phyloP scores from a whole-genome alignment of 169 alveolate species.

The Besnoitia besnoiti region DNA sequence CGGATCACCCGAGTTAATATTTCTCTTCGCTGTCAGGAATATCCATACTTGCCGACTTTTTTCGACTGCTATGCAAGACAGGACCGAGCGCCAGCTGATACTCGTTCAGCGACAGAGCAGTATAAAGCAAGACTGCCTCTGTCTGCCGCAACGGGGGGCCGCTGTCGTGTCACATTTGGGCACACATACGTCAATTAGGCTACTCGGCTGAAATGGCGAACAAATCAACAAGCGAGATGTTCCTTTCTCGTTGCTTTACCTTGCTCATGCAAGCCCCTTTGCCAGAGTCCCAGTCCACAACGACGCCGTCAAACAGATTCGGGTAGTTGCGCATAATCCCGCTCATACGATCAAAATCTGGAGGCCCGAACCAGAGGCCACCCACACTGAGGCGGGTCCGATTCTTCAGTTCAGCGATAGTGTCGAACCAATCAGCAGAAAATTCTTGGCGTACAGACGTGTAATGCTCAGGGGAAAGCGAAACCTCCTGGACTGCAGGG shows the following conservation, averaged over 20 bases:
- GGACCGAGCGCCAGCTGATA: too few species aligned
- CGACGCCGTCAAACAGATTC: conserved; percentile 18
- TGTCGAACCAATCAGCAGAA: background rate
- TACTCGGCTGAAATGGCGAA: too few species aligned
- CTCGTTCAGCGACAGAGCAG: too few species aligned
- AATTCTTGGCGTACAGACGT: background rate
- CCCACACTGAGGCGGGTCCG: conserved; percentile 25
- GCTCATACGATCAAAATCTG: conserved; percentile 36
- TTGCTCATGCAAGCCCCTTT: conserved; percentile 59
- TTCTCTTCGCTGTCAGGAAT: too few species aligned
- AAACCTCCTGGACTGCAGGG: conserved; percentile 36
- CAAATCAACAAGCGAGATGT: too few species aligned
- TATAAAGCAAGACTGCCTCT: too few species aligned
- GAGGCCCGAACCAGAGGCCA: conserved; percentile 47
- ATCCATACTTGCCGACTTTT: too few species aligned
- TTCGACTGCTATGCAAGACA: too few species aligned
- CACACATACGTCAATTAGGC: too few species aligned
- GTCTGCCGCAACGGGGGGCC: too few species aligned
- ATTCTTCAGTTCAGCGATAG: conserved; percentile 17
- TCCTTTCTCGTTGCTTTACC: background rate
- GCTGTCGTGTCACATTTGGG: too few species aligned
- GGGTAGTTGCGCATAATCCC: background rate
- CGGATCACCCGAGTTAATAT: too few species aligned
- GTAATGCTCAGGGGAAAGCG: conserved; percentile 25
- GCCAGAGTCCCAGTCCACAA: conserved; percentile 53